Percentiles rank a stretch among this genome's conserved stretches.
These are phyloP conservation scores for Botrytis cinerea DNA, from an alignment of 2,329 filamentous ascomycete species.

Conservation along the genomic window DNA sequence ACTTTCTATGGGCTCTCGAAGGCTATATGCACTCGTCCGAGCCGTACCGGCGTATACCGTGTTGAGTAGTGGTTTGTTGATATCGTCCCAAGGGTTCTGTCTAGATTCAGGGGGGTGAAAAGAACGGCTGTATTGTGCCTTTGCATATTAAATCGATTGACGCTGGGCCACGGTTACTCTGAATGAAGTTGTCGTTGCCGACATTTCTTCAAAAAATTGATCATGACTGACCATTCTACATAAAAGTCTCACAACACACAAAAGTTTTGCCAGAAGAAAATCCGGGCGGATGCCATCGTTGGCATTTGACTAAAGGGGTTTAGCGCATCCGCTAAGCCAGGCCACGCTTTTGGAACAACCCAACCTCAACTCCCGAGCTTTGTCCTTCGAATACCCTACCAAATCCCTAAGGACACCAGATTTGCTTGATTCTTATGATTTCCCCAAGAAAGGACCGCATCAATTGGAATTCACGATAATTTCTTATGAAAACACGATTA, in stretches of 20 bases:
- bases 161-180: too few relatives aligned
- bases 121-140: neutral
- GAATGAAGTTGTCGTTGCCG: conserved; percentile 1
- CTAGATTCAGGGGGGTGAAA: conserved; percentile 24
- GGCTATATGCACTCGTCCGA: neutral
- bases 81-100: neutral
- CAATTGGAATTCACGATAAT: conserved; percentile 7
- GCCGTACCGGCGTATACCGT: neutral
- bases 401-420: conserved; percentile 6
- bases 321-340: conserved; percentile 25
- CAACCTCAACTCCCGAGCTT: conserved; percentile 19
- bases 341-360: conserved; percentile 15
- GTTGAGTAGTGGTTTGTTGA: conserved; percentile 10
- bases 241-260: conserved; percentile 12
- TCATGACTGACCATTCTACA: neutral
- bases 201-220: neutral
- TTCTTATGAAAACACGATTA: neutral
- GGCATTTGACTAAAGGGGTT: conserved; percentile 15
- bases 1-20: neutral
- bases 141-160: too few relatives aligned
- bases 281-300: conserved; percentile 22
- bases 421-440: neutral
- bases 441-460: neutral
- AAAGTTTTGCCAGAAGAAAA: conserved; percentile 19
- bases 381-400: conserved; percentile 9